Percentiles rank a stretch among this genome's conserved stretches.
phyloP scores from a whole-genome alignment of 2,329 filamentous ascomycete species.

The Nemania sp. region DNA sequence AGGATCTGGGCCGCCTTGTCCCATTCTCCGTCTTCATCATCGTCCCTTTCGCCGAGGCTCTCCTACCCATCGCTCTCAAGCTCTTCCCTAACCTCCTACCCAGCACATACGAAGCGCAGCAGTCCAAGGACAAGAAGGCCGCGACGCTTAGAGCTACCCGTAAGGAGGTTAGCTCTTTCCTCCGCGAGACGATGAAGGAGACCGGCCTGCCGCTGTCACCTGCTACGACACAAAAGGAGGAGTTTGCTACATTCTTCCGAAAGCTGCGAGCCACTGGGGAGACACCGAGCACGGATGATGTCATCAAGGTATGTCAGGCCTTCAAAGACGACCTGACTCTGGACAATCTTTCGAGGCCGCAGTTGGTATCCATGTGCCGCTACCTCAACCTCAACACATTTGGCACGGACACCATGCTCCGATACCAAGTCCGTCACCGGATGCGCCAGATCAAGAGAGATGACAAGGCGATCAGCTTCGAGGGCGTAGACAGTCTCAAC shows the following conservation, averaged over 20 bases:
- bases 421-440: slow-evolving; percentile 93
- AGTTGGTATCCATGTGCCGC: slow-evolving; percentile 95
- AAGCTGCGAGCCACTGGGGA: slow-evolving; percentile 93
- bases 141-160: slow-evolving; percentile 79
- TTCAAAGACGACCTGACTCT: slow-evolving; percentile 98
- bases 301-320: slow-evolving; percentile 98
- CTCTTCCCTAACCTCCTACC: slow-evolving; percentile 97
- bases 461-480: slow-evolving; percentile 89
- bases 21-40: slow-evolving; percentile 98
- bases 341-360: slow-evolving; percentile 93
- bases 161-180: slow-evolving; percentile 90
- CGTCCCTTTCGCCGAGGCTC: slow-evolving; percentile 91
- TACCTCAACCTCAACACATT: slow-evolving; percentile 99
- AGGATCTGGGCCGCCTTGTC: slow-evolving; percentile 88
- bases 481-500: slow-evolving; percentile 92
- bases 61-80: slow-evolving; percentile 88
- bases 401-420: slow-evolving; percentile 95
- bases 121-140: slow-evolving; percentile 87
- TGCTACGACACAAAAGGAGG: slow-evolving; percentile 84
- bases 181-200: slow-evolving; percentile 86
- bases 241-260: slow-evolving; percentile 96
- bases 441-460: slow-evolving; percentile 99
- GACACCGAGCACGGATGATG: slow-evolving; percentile 82
- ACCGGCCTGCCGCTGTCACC: slow-evolving; percentile 88
- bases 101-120: slow-evolving; percentile 93